Percentiles rank a stretch among this genome's conserved stretches.
Conservation (phyloP, 441 rosid genomes). For the Pelargonium citronellum region DNA sequence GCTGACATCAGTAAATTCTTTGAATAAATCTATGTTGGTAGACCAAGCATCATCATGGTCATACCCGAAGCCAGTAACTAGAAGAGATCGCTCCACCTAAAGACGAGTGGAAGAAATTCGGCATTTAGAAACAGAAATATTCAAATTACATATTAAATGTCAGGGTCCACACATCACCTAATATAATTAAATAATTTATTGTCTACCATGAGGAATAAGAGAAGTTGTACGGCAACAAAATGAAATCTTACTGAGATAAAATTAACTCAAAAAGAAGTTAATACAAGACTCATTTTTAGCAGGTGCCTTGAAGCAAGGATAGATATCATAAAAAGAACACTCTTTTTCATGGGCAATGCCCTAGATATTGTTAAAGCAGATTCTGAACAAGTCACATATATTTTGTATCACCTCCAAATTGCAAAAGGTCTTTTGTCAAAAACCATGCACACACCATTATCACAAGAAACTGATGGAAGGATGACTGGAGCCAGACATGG, state of each 20-base stretch:
- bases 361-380: slow-evolving; percentile 11
- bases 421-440: slow-evolving; percentile 7
- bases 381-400: background rate
- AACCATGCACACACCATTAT: background rate
- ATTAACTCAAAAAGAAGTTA: background rate
- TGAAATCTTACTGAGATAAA: background rate
- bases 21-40: slow-evolving; percentile 82
- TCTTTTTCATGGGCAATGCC: background rate
- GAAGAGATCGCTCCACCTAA: slow-evolving; percentile 88
- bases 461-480: background rate
- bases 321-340: slow-evolving; percentile 1
- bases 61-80: slow-evolving; percentile 93
- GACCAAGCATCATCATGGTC: slow-evolving; percentile 91
- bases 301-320: background rate
- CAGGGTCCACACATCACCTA: too few relatives aligned
- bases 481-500: background rate
- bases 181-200: too few relatives aligned
- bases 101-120: slow-evolving; percentile 11
- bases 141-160: too few relatives aligned
- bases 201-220: too few relatives aligned
- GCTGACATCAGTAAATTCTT: slow-evolving; percentile 88
- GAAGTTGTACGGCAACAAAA: background rate
- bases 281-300: slow-evolving; percentile 2
- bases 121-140: background rate
- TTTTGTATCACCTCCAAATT: slow-evolving; percentile 3